Percentiles rank a stretch among this genome's conserved stretches.
These are phyloP conservation scores for Cordyceps tenuipes DNA, from an alignment of 2,329 filamentous ascomycete species.

Conservation along the genomic window DNA sequence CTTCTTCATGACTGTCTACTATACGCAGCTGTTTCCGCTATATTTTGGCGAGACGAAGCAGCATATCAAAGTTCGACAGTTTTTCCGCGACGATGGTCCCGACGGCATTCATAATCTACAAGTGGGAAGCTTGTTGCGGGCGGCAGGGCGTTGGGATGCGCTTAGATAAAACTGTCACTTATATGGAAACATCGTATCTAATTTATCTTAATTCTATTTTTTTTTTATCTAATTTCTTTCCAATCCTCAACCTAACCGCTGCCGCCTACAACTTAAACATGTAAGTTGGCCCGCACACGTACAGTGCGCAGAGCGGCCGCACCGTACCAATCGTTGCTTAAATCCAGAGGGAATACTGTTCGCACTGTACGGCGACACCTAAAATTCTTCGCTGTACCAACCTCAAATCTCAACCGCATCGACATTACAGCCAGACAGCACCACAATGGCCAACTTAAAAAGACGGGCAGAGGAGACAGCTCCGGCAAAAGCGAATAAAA, in stretches of 20 bases:
- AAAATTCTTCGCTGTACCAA: conserved; percentile 6
- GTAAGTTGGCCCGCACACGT: neutral
- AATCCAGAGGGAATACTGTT: neutral
- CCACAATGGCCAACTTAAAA: conserved; percentile 34
- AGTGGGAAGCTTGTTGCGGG: neutral
- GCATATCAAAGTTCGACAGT: neutral
- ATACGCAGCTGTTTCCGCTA: neutral
- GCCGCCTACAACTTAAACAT: neutral
- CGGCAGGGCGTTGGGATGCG: neutral
- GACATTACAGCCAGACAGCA: neutral
- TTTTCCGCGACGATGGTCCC: neutral
- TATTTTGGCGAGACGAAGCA: neutral
- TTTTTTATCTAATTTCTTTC: neutral
- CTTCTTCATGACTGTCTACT: conserved; percentile 7
- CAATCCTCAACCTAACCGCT: neutral
- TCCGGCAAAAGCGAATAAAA: conserved; percentile 38
- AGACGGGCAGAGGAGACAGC: conserved; percentile 49
- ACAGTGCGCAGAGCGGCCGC: neutral
- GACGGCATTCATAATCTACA: conserved; percentile 1
- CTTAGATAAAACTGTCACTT: neutral
- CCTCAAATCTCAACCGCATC: neutral
- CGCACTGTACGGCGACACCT: conserved; percentile 1
- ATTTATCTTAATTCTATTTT: neutral
- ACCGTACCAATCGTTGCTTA: neutral
- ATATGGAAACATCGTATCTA: neutral